Evolutionary conservation across 2,329 filamentous ascomycete genomes (phyloP).

Genomic region (Septoria linicola): DNA sequence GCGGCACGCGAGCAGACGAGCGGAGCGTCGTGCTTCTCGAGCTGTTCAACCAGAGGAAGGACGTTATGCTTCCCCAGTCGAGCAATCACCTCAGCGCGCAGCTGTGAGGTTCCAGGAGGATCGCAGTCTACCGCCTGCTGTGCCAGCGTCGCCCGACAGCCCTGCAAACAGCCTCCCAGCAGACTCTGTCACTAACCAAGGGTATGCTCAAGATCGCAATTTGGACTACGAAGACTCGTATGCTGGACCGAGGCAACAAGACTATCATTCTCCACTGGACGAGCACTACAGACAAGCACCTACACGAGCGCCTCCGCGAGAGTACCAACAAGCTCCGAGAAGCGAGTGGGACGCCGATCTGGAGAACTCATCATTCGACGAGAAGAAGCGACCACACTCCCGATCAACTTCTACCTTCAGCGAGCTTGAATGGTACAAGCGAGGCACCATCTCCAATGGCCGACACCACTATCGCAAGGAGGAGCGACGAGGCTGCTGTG

Average conservation of each 20-base stretch:
- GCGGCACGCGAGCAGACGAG: conserved; percentile 9
- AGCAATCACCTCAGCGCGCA: not conserved
- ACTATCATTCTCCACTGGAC: not conserved
- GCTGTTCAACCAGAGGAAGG: not conserved
- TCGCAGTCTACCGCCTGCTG: not conserved
- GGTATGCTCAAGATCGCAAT: not conserved
- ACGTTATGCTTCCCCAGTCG: not conserved
- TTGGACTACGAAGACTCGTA: not conserved
- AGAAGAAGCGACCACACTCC: conserved; percentile 10
- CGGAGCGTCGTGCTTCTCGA: conserved; percentile 6
- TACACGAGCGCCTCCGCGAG: not conserved
- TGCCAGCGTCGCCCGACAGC: not conserved
- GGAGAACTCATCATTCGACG: conserved; percentile 11
- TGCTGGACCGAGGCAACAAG: not conserved
- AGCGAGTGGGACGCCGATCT: conserved; percentile 12
- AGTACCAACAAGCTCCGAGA: conserved; percentile 5
- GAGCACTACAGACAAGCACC: not conserved
- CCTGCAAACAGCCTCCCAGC: not conserved
- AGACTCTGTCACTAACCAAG: not conserved
- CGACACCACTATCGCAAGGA: conserved; percentile 5
- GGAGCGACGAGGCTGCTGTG: conserved; percentile 17
- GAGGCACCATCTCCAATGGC: conserved; percentile 4
- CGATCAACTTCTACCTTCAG: conserved; percentile 12
- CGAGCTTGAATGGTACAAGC: conserved; percentile 19
- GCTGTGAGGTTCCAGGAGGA: too few species aligned